phyloP scores from a whole-genome alignment of 768 basidiomycete species.

The Collybiopsis confluens region DNA sequence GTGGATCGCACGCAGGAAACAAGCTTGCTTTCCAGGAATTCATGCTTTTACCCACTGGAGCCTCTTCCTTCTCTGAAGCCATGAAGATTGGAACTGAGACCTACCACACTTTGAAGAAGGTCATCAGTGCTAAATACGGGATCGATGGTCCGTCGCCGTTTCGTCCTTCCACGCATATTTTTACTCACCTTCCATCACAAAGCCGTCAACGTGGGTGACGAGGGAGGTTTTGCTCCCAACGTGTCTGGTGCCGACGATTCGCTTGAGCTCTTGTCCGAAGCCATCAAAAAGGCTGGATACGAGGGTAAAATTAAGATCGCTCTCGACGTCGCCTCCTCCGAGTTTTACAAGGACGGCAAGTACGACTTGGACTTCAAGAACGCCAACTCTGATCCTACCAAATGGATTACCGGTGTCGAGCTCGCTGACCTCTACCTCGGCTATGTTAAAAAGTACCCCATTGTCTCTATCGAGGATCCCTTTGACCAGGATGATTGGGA shows the following conservation, averaged over 20 bases:
- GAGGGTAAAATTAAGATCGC: constrained; percentile 99
- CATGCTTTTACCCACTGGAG: constrained; percentile 97
- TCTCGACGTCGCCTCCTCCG: constrained; percentile 97
- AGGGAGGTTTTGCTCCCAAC: constrained; percentile 99
- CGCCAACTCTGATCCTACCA: constrained; percentile 96
- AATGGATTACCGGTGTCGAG: constrained; percentile 91
- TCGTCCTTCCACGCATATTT: constrained; percentile 8
- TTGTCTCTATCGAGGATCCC: constrained; percentile 94
- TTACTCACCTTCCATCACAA: neutral
- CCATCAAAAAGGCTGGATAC: constrained; percentile 97
- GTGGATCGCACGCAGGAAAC: constrained; percentile 99
- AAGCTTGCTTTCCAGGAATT: constrained; percentile 99
- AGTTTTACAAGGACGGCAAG: constrained; percentile 99
- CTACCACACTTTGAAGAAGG: constrained; percentile 97
- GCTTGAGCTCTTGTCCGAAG: constrained; percentile 90
- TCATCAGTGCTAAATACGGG: constrained; percentile 98
- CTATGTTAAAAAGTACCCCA: constrained; percentile 91
- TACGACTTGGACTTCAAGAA: constrained; percentile 99
- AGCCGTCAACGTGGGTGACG: constrained; percentile 99
- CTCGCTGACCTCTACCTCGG: constrained; percentile 89
- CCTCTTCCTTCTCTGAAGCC: constrained; percentile 87
- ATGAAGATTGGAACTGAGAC: constrained; percentile 99
- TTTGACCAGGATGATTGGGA: constrained; percentile 99
- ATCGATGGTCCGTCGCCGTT: constrained; percentile 74
- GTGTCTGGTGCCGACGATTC: constrained; percentile 96